Evolutionary conservation across 2,329 filamentous ascomycete species (phyloP), one percentile per base, ranked within the genome.

Genomic region (Dothideomycetes sp.): DNA sequence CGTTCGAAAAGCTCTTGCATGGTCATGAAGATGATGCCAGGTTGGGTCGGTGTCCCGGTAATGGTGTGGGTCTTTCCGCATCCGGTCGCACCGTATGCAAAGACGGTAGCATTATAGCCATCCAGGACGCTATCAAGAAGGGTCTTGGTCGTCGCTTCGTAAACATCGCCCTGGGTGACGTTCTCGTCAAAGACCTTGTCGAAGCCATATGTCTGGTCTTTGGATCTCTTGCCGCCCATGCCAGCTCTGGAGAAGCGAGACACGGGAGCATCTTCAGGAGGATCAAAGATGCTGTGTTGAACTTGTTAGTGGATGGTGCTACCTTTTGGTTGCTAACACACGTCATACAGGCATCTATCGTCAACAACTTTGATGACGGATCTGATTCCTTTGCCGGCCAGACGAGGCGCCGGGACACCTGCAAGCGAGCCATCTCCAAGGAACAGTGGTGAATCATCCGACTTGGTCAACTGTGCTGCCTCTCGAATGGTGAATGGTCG

Each of bases 1-100:
- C 89, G 85, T 65, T 98, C 91, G 55, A 98, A 98, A 17, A 98
- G 70, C 62, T 98, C 91, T 62, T 96, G 89, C 88, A 98, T 98
- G 1, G 91, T 96, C 52, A 98, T 67, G 64, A 96, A 98, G 58
- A 98, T 98, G 54, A 98, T 96, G 42, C 91, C 91, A 0, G 91
- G 91, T 55, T 94, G 83, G 58, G 94, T 84, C 2, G 86, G 66
- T 0, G 89, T 95, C 49, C 91, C 91, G 52, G 66, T 70, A 54
- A 98, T 98, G 8, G 91, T 98, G 61, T 98, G 91, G 17, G 91
- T 98, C 67, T 98, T 98, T 61, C 91, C 91, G 61, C 91, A 98
- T 30, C 91, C 91, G 1, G 91, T 98, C 30, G 91, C 91, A 50
- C 91, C 91, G 61, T 98, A 98, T 36, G 91, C 91, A 59, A 98